Evolutionary conservation across 2,329 filamentous ascomycete genomes (phyloP).

Genomic region (Cercospora sp.): DNA sequence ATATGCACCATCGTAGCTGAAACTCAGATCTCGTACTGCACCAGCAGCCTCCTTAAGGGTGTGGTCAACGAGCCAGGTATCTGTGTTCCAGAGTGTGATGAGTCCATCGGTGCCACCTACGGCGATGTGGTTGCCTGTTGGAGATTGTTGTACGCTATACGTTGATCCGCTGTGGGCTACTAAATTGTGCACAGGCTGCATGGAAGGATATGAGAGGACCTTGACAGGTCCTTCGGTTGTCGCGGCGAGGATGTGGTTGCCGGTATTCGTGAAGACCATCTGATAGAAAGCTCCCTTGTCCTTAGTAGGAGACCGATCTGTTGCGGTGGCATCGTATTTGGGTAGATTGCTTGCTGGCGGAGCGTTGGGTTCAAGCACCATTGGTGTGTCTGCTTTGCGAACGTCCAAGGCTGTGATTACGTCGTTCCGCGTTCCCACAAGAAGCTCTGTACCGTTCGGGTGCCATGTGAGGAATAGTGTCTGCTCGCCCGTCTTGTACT

Average conservation of each 20-base stretch:
- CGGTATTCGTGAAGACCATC: conserved; percentile 72
- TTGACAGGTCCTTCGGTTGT: conserved; percentile 70
- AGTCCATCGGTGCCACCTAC: conserved; percentile 75
- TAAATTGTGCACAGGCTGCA: conserved; percentile 58
- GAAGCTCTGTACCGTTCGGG: conserved; percentile 67
- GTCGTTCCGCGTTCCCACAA: conserved; percentile 72
- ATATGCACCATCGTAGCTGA: conserved; percentile 76
- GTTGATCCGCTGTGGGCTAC: conserved; percentile 74
- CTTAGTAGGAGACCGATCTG: conserved; percentile 31
- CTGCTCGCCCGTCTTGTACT: conserved; percentile 55
- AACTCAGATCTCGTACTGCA: conserved; percentile 70
- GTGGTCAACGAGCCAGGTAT: conserved; percentile 72
- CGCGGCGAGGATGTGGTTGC: conserved; percentile 68
- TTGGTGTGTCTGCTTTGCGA: conserved; percentile 24
- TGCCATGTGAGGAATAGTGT: conserved; percentile 63
- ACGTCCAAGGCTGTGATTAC: conserved; percentile 38
- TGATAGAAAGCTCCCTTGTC: conserved; percentile 63
- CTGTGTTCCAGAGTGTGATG: conserved; percentile 75
- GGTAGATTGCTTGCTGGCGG: conserved; percentile 14
- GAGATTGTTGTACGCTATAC: conserved; percentile 67
- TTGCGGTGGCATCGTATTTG: conserved; percentile 23
- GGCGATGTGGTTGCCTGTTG: conserved; percentile 69
- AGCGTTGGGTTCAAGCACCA: conserved; percentile 21
- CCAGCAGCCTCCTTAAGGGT: conserved; percentile 68
- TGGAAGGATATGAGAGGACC: conserved; percentile 68